A percentile compares a stretch with the other conserved stretches of the same genome.
These are phyloP conservation scores for Aspergillus puulaauensis DNA, from an alignment of 2,329 filamentous ascomycete genomes.

Conservation along the genomic window DNA sequence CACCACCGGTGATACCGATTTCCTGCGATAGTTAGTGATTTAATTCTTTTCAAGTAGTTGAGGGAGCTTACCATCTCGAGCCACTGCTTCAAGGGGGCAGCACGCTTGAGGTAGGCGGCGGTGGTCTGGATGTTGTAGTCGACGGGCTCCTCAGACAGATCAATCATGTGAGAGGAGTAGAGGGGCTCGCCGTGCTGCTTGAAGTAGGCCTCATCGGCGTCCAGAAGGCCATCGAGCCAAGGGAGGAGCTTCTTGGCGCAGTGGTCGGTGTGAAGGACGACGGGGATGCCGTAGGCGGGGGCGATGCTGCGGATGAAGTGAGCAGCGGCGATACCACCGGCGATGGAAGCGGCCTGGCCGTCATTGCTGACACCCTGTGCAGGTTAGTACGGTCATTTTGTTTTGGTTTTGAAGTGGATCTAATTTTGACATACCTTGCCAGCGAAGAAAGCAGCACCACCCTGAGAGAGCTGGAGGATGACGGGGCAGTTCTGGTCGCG, in stretches of 20 bases:
- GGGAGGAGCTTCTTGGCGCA: constrained; percentile 99
- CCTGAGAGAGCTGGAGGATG: constrained; percentile 91
- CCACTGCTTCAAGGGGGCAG: constrained; percentile 97
- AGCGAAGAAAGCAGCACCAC: constrained; percentile 89
- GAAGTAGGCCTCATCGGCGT: constrained; percentile 93
- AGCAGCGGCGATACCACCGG: constrained; percentile 82
- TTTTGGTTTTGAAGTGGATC: background rate
- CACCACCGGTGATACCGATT: constrained; percentile 93
- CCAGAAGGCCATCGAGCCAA: constrained; percentile 94
- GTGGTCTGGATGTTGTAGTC: constrained; percentile 91
- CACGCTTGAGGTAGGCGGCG: constrained; percentile 88
- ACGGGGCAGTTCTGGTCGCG: constrained; percentile 88
- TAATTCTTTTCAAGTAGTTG: background rate
- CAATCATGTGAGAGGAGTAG: constrained; percentile 98
- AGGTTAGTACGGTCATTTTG: background rate
- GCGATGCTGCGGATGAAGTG: constrained; percentile 91
- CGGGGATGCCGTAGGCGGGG: constrained; percentile 82
- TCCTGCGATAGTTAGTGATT: constrained; percentile 48
- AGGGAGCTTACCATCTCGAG: constrained; percentile 78
- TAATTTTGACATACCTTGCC: constrained; percentile 63
- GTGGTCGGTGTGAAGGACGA: constrained; percentile 95
- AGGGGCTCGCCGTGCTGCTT: constrained; percentile 89
- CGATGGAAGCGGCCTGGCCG: constrained; percentile 84
- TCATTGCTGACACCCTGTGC: constrained; percentile 70
- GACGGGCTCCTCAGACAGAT: constrained; percentile 87